Evolutionary conservation across 805 yeast genomes (phyloP).

Genomic region (Lachancea thermotolerans): DNA sequence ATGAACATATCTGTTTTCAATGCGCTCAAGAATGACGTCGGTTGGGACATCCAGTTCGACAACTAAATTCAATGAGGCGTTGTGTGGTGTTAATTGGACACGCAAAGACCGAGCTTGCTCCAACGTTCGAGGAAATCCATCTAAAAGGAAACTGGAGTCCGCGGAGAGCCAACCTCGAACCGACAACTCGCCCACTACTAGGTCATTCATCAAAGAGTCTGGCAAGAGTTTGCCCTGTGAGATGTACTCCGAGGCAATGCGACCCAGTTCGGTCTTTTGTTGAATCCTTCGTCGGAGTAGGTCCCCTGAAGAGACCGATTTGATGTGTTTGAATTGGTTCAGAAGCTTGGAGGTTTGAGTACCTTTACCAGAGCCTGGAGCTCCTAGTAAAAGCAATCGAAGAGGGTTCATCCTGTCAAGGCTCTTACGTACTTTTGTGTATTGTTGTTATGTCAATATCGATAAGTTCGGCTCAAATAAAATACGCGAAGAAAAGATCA

Average conservation of each 20-base stretch:
- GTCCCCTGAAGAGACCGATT: constrained; percentile 79
- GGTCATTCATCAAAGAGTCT: constrained; percentile 54
- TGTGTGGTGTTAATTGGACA: constrained; percentile 31
- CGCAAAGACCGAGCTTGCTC: constrained; percentile 63
- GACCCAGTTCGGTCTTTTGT: constrained; percentile 46
- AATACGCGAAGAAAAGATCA: too few species aligned
- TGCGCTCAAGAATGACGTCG: constrained; percentile 69
- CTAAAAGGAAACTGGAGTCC: constrained; percentile 62
- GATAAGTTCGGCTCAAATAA: too few species aligned
- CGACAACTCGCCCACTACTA: constrained; percentile 47
- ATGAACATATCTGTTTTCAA: constrained; percentile 82
- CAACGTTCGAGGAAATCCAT: constrained; percentile 85
- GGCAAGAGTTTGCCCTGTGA: constrained; percentile 65
- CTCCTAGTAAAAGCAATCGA: constrained; percentile 73
- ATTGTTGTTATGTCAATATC: too few species aligned
- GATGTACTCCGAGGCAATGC: constrained; percentile 50
- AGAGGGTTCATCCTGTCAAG: constrained; percentile 34
- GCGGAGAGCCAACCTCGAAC: constrained; percentile 21
- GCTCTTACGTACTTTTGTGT: too few species aligned
- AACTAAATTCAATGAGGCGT: constrained; percentile 59
- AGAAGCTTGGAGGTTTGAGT: constrained; percentile 69
- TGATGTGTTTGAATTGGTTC: constrained; percentile 44
- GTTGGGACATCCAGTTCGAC: constrained; percentile 86
- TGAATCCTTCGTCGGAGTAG: constrained; percentile 63
- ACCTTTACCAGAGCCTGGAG: constrained; percentile 96